Base-by-base conservation (phyloP, 208 protist genomes). In the Trypanosoma theileri region DNA sequence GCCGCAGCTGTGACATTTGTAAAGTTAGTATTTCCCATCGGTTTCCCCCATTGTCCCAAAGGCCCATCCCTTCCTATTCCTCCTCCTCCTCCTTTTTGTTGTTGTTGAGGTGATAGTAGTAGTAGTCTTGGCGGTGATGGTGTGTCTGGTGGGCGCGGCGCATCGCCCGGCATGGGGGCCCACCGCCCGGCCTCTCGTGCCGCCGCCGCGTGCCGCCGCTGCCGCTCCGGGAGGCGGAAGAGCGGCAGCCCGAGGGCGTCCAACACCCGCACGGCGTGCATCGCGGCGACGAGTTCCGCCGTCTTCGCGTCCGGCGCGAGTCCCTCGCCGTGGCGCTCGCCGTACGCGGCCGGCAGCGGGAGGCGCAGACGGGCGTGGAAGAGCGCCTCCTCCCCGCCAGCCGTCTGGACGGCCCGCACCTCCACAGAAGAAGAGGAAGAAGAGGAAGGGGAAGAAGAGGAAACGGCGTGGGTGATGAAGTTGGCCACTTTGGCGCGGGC, bases 191-290 rank as follows among this genome's bases (percentile, higher is more conserved):
- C 77, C 10, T 53, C 69, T n/a, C 78, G 68, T 19, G 82, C 85
- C 45, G 83, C 85, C 68, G 85, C 83, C 3, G 88, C 91, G 69
- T 96, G 88, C 8, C 86, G 82, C 59, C 77, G 65, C 77, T 96
- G 91, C 68, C 88, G 89, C 35, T 83, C 85, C 6, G 85, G 75
- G 19, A 94, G 85, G 56, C 82, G 75, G 66, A 91, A 96, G n/a
- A 96, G 72, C 6, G 81, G 84, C 22, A 94, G 69, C 21, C 91
- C 91, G 3, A 93, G 67, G 0, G 88, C 81, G 64, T 94, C 89
- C 66, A 96, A 79, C 46, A 94, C 72, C 21, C 86, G 91, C 79
- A 91, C 87, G 22, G 91, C 91, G 59, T 96, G 91, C 88, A 94
- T 94, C 46, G 74, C 75, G 13, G 88, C 88, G 6, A 92, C 85